Evolutionary conservation across 352 stramenopile genomes (phyloP).

Genomic region (Phytophthora syringae): DNA sequence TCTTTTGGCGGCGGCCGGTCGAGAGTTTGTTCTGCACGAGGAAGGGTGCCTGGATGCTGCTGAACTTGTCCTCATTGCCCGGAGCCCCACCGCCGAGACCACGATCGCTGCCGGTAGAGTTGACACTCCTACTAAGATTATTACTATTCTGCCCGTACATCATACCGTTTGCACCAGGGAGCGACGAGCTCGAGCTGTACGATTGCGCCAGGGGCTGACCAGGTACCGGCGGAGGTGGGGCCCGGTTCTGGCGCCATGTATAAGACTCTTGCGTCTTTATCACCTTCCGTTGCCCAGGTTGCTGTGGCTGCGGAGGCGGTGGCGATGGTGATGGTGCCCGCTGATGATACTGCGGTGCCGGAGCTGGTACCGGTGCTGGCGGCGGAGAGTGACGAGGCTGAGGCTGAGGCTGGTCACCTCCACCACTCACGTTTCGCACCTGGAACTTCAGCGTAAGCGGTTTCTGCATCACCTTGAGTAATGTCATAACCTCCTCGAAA

Average conservation of each 20-base stretch:
- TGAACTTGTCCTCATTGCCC: constrained; percentile 86
- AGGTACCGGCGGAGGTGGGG: constrained; percentile 35
- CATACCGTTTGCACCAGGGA: constrained; percentile 34
- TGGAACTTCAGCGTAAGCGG: constrained; percentile 88
- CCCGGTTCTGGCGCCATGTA: constrained; percentile 67
- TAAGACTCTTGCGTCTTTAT: constrained; percentile 63
- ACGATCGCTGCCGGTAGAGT: constrained; percentile 49
- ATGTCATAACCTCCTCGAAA: constrained; percentile 89
- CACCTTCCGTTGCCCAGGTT: constrained; percentile 38
- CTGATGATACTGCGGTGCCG: constrained; percentile 34
- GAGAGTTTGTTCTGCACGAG: constrained; percentile 88
- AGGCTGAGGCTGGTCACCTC: neutral
- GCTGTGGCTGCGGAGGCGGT: constrained; percentile 19
- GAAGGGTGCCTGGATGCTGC: constrained; percentile 88
- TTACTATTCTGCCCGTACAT: constrained; percentile 48
- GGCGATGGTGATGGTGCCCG: constrained; percentile 31
- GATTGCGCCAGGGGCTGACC: constrained; percentile 41
- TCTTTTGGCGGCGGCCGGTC: constrained; percentile 85
- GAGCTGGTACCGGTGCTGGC: constrained; percentile 20
- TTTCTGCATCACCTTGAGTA: constrained; percentile 90
- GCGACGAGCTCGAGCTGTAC: constrained; percentile 45
- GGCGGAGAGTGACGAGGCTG: constrained; percentile 21
- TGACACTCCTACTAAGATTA: constrained; percentile 73
- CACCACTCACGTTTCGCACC: constrained; percentile 44
- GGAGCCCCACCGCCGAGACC: constrained; percentile 36